Base-by-base conservation (phyloP, 306 rosid species). In the Lotus japonicus region DNA sequence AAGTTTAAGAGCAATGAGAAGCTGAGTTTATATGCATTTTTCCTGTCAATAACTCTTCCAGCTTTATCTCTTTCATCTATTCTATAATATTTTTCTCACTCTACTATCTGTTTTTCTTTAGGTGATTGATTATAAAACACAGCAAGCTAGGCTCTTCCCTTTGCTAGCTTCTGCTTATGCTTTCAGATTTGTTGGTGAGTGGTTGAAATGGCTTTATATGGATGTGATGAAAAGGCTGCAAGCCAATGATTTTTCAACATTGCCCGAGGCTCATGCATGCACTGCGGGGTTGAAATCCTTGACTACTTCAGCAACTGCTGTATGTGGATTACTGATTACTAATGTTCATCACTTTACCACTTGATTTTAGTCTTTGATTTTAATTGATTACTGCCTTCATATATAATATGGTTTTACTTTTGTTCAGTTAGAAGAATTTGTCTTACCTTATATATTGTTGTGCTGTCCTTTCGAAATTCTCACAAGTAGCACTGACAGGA, bases 251-350 rank as follows among this genome's bases (percentile, higher is more conserved):
- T 94, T 94, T 80, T 82, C 96, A 6, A 90, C 97, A 28, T 80
- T 94, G 80, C 90, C 99, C 5, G 99, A 94, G 89, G 99, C 90
- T 74, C 99, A 94, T 87, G 99, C 99, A 39, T 94, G 97, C 78
- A 94, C 99, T 59, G 99, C 99, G 1, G 99, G 99, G 61, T 88
- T 94, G 87, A 94, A 94, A 79, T 94, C 97, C 41, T 52, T 94
- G 83, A 94, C 99, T 44, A 90, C 97, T n/a, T 81, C 96, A 68
- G 90, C 84, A 60, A 94, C 99, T 76, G 87, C 99, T 74, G 99
- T 94, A 91, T 19, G 99, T 80, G 44, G n/a, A 39, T 65, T 58
- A 38, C 51, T 9, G n/a, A 58, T 78, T 45, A 42, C 31, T 68
- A 14, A 65, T 38, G 21, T 48, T 73, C 75, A 49, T 65, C 50